These are phyloP conservation scores for Daldinia concentrica DNA, from an alignment of 495 filamentous ascomycete genomes.

Conservation along the genomic window DNA sequence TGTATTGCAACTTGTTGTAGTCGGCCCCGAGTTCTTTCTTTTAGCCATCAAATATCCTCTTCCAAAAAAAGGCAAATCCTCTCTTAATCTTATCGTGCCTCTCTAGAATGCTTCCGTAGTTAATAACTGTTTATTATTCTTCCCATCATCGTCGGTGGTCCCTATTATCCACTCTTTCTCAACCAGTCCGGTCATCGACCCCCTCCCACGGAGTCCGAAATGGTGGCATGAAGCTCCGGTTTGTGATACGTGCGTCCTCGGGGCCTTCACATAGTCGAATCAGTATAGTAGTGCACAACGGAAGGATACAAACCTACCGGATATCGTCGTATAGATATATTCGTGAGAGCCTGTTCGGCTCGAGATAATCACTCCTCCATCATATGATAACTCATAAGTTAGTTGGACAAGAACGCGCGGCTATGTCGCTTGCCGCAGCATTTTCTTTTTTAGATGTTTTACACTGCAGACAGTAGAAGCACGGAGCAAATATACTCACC, in stretches of 20 bases:
- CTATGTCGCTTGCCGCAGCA: slow-evolving; percentile 33
- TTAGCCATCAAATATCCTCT: background rate
- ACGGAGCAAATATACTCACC: slow-evolving; percentile 24
- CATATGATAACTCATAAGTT: slow-evolving; percentile 23
- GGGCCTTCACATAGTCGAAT: slow-evolving; percentile 5
- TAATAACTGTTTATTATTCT: background rate
- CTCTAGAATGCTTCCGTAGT: background rate
- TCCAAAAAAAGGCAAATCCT: background rate
- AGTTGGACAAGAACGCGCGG: slow-evolving; percentile 29
- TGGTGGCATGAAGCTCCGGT: slow-evolving; percentile 15
- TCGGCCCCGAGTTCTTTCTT: background rate
- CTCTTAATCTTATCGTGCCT: background rate
- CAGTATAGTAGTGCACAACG: background rate
- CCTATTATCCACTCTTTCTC: background rate
- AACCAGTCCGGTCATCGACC: background rate
- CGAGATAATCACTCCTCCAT: slow-evolving; percentile 2
- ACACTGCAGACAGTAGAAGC: slow-evolving; percentile 30
- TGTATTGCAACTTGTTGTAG: slow-evolving; percentile 4
- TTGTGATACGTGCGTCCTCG: slow-evolving; percentile 12
- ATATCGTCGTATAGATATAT: slow-evolving; percentile 27
- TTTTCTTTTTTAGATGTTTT: slow-evolving; percentile 20
- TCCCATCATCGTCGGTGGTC: background rate
- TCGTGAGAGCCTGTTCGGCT: background rate
- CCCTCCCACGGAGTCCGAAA: slow-evolving; percentile 9
- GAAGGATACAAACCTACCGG: background rate